These are phyloP conservation scores for Trametes cinnabarina DNA, from an alignment of 768 basidiomycete genomes.

Conservation along the genomic window DNA sequence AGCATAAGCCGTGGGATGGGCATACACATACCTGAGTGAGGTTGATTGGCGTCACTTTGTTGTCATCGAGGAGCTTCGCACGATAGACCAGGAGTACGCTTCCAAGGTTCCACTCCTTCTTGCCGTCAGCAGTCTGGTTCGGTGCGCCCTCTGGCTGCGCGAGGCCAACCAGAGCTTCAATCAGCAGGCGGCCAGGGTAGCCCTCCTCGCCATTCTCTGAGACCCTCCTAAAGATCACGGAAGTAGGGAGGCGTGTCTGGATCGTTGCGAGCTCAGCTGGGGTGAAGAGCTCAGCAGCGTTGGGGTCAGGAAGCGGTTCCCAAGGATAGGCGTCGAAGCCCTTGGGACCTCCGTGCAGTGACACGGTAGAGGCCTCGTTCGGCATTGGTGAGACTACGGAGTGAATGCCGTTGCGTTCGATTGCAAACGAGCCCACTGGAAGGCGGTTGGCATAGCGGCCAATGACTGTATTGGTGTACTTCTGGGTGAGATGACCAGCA, in stretches of 20 bases:
- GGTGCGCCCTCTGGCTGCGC: slow-evolving; percentile 31
- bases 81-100: slow-evolving; percentile 68
- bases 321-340: slow-evolving; percentile 63
- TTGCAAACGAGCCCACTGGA: slow-evolving; percentile 45
- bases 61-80: slow-evolving; percentile 54
- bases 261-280: slow-evolving; percentile 50
- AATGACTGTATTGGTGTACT: slow-evolving; percentile 71
- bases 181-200: slow-evolving; percentile 56
- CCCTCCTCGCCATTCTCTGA: slow-evolving; percentile 72
- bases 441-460: slow-evolving; percentile 74
- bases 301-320: slow-evolving; percentile 41
- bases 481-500: slow-evolving; percentile 53
- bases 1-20: neutral
- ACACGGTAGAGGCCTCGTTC: slow-evolving; percentile 44
- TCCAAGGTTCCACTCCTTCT: slow-evolving; percentile 52
- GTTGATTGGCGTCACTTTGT: slow-evolving; percentile 67
- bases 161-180: slow-evolving; percentile 43
- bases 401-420: slow-evolving; percentile 53
- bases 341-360: slow-evolving; percentile 67
- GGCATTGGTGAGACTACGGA: slow-evolving; percentile 40
- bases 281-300: slow-evolving; percentile 51
- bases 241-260: slow-evolving; percentile 29
- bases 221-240: slow-evolving; percentile 54
- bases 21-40: slow-evolving; percentile 59
- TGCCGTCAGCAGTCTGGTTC: slow-evolving; percentile 22